A percentile compares a stretch with the other conserved stretches of the same genome.
These are phyloP conservation scores for Podaxis carcinomalis DNA, from an alignment of 768 basidiomycete genomes.

Conservation along the genomic window DNA sequence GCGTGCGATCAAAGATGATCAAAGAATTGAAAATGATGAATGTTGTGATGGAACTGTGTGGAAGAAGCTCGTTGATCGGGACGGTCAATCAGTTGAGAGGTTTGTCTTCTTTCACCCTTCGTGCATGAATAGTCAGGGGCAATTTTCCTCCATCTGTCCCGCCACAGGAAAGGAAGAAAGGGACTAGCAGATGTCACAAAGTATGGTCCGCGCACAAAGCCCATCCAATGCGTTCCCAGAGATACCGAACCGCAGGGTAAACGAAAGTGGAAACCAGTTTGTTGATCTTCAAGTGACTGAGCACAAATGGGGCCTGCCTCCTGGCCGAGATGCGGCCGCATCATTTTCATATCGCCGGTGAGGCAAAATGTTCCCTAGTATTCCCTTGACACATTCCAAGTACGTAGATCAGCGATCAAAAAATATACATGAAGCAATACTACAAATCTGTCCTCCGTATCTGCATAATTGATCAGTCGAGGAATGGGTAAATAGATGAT, in stretches of 20 bases:
- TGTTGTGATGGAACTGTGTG: neutral
- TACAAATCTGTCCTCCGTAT: neutral
- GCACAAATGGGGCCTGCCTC: neutral
- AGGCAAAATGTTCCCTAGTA: neutral
- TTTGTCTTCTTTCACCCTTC: neutral
- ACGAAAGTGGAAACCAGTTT: neutral
- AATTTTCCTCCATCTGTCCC: neutral
- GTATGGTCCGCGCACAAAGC: neutral
- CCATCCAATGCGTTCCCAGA: neutral
- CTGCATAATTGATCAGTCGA: neutral
- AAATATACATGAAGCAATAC: neutral
- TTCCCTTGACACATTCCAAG: neutral
- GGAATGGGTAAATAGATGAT: neutral
- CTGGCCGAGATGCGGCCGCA: neutral
- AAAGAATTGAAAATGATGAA: neutral
- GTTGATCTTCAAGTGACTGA: neutral
- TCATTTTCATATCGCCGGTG: neutral
- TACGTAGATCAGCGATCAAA: slow-evolving; percentile 4
- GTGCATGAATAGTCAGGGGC: neutral
- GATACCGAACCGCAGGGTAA: neutral
- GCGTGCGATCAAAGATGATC: neutral
- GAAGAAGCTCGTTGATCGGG: neutral
- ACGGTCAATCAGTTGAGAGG: too few relatives aligned
- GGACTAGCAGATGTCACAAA: neutral
- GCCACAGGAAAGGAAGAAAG: neutral